These are phyloP conservation scores for Digitaria exilis DNA, from an alignment of 202 grass and related monocot genomes.

Conservation along the genomic window DNA sequence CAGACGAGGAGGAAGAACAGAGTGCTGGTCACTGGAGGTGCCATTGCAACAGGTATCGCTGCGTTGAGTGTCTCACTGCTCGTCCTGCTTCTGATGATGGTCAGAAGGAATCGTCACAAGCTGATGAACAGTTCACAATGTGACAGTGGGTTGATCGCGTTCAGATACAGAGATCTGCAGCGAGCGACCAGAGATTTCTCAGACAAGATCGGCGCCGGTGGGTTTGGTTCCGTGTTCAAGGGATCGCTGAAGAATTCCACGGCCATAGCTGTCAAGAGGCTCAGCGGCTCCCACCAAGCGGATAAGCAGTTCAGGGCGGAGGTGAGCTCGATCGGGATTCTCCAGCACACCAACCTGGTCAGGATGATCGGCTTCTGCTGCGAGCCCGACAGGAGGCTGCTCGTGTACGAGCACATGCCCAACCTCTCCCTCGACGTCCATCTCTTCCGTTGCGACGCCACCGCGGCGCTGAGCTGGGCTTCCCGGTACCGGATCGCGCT, in stretches of 20 bases:
- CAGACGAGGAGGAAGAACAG: not conserved
- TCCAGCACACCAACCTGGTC: slow-evolving; percentile 58
- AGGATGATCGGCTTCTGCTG: slow-evolving; percentile 30
- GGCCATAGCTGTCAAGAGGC: slow-evolving; percentile 42
- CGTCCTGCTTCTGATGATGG: not conserved
- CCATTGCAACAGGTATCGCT: not conserved
- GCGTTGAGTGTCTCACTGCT: not conserved
- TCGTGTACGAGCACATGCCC: not conserved
- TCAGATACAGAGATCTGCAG: slow-evolving; percentile 34
- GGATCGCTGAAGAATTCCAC: slow-evolving; percentile 14
- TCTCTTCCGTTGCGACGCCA: not conserved
- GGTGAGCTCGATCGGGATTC: slow-evolving; percentile 42
- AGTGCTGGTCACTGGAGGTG: not conserved
- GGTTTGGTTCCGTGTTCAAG: slow-evolving; percentile 45
- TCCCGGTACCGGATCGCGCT: slow-evolving; percentile 37
- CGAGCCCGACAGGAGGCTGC: not conserved
- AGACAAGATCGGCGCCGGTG: slow-evolving; percentile 34
- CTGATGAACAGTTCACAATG: not conserved
- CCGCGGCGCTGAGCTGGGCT: not conserved
- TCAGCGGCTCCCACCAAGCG: slow-evolving; percentile 16
- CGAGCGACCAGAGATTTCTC: slow-evolving; percentile 37
- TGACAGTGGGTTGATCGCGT: slow-evolving; percentile 4
- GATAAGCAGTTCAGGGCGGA: slow-evolving; percentile 52
- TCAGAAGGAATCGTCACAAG: not conserved
- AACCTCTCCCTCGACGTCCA: not conserved